Percentiles rank a stretch among this genome's conserved stretches.
Evolutionary conservation across 2,329 filamentous ascomycete genomes (phyloP).

Genomic region (Fusarium sublunatum): DNA sequence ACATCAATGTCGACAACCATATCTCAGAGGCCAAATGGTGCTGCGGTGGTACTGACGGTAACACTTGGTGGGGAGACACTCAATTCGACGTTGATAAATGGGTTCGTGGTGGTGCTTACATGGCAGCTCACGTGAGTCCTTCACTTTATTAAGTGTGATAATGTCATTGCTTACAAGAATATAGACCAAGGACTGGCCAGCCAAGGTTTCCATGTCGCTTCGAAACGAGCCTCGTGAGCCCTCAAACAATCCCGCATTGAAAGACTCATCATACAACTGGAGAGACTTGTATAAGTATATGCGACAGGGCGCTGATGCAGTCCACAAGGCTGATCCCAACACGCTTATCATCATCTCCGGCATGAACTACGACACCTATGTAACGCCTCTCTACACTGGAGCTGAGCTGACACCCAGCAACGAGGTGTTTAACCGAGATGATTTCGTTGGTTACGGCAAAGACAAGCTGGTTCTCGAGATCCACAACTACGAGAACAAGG

Average conservation of each 20-base stretch:
- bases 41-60: conserved; percentile 65
- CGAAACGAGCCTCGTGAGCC: conserved; percentile 66
- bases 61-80: conserved; percentile 70
- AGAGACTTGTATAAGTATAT: conserved; percentile 64
- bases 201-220: conserved; percentile 50
- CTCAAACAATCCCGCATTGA: conserved; percentile 45
- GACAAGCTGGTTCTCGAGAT: conserved; percentile 70
- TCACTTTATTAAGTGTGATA: fast-evolving
- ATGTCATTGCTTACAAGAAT: not conserved
- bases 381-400: conserved; percentile 63
- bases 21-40: conserved; percentile 70
- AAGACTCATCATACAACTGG: conserved; percentile 63
- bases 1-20: conserved; percentile 71
- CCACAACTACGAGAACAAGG: conserved; percentile 69
- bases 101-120: conserved; percentile 68
- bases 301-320: conserved; percentile 59
- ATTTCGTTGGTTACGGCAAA: conserved; percentile 60
- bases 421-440: conserved; percentile 55
- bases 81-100: conserved; percentile 70
- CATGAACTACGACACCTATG: conserved; percentile 66
- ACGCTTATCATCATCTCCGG: conserved; percentile 70
- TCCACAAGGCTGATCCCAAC: conserved; percentile 63
- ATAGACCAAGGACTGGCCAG: conserved; percentile 26
- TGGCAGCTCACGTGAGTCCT: conserved; percentile 65
- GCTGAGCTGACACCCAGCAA: conserved; percentile 60